These are phyloP conservation scores for Cryomyces minteri DNA, from an alignment of 495 filamentous ascomycete genomes.

Conservation along the genomic window DNA sequence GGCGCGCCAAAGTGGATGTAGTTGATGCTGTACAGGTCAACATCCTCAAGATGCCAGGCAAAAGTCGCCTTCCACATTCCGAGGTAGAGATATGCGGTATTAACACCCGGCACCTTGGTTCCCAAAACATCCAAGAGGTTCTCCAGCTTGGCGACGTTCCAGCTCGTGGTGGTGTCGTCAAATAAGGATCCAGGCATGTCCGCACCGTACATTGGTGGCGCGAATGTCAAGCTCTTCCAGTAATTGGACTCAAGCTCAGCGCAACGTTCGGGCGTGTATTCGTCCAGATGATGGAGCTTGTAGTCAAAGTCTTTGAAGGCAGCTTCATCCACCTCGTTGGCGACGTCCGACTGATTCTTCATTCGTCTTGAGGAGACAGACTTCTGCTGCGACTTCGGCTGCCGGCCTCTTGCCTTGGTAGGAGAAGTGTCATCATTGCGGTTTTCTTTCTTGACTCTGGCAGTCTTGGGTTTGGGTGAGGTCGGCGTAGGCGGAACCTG, in stretches of 20 bases:
- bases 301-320: conserved; percentile 84
- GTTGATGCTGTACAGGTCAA: conserved; percentile 98
- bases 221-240: conserved; percentile 92
- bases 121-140: conserved; percentile 90
- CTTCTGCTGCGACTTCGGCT: conserved; percentile 25
- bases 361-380: conserved; percentile 54
- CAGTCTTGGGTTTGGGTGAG: conserved; percentile 6
- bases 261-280: conserved; percentile 79
- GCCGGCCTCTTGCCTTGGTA: conserved; percentile 14
- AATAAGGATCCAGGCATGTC: conserved; percentile 97
- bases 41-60: conserved; percentile 96
- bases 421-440: conserved; percentile 7
- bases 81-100: conserved; percentile 94
- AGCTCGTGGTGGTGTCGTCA: conserved; percentile 61
- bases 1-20: conserved; percentile 98
- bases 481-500: conserved; percentile 8
- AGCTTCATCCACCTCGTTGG: conserved; percentile 60
- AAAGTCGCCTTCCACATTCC: conserved; percentile 99
- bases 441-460: conserved; percentile 8
- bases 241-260: conserved; percentile 86
- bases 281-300: conserved; percentile 56
- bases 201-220: conserved; percentile 85
- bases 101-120: conserved; percentile 89
- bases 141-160: conserved; percentile 89
- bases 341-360: conserved; percentile 57